Evolutionary conservation across 2,329 filamentous ascomycete genomes (phyloP).

Genomic region (Pyrenochaeta sp.): DNA sequence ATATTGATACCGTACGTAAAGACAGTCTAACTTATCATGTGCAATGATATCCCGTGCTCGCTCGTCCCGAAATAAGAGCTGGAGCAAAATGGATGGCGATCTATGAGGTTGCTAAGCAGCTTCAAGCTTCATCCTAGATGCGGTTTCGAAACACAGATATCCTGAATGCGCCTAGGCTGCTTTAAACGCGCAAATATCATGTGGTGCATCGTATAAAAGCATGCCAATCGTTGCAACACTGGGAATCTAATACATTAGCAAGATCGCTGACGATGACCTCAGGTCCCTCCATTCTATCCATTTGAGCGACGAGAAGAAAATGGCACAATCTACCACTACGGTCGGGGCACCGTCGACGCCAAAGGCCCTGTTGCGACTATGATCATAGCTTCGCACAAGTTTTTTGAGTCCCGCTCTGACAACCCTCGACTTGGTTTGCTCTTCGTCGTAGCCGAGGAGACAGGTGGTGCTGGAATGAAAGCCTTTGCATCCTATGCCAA

Average conservation of each 20-base stretch:
- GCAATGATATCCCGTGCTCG: no score
- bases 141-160: no score
- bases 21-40: not conserved
- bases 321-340: constrained; percentile 60
- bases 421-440: constrained; percentile 54
- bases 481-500: constrained; percentile 43
- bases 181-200: no score
- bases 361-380: constrained; percentile 71
- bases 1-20: constrained; percentile 72
- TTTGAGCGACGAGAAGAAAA: constrained; percentile 63
- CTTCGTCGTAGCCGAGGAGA: constrained; percentile 82
- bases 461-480: constrained; percentile 79
- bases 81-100: no score
- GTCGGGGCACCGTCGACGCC: constrained; percentile 74
- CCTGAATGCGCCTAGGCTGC: no score
- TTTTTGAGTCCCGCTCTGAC: constrained; percentile 55
- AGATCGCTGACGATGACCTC: not conserved
- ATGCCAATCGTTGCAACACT: no score
- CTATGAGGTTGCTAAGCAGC: no score
- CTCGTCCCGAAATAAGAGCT: no score
- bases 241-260: not conserved
- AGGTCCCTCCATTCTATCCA: constrained; percentile 69
- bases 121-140: no score
- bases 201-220: no score
- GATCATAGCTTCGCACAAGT: constrained; percentile 69